phyloP scores from a whole-genome alignment of 2,329 filamentous ascomycete species.

The Rhexocercosporidium sp. region DNA sequence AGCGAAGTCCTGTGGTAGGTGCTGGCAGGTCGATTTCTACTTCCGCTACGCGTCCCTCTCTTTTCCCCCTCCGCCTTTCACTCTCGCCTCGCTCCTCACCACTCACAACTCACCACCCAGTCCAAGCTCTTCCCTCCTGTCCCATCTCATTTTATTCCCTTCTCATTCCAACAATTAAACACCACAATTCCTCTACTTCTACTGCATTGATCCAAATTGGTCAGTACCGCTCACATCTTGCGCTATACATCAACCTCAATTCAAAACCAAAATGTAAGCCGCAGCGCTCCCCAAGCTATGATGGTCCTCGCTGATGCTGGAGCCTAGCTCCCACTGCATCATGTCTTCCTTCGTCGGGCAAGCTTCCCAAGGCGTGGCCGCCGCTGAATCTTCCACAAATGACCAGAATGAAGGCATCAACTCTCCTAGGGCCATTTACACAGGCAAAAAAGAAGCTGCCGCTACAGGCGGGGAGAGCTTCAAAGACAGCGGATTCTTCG shows the following conservation, averaged over 20 bases:
- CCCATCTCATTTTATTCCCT: slow-evolving; percentile 10
- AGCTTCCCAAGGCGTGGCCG: slow-evolving; percentile 13
- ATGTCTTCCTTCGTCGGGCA: slow-evolving; percentile 21
- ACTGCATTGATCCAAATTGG: slow-evolving; percentile 6
- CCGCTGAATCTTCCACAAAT: slow-evolving; percentile 1
- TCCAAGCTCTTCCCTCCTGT: slow-evolving; percentile 17
- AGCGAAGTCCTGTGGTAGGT: slow-evolving; percentile 13
- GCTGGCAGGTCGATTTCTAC: slow-evolving; percentile 9
- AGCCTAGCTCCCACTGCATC: slow-evolving; percentile 24
- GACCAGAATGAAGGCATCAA: background rate
- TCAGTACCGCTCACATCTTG: background rate
- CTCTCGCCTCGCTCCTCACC: slow-evolving; percentile 9
- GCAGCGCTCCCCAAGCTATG: background rate
- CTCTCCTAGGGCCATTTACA: background rate
- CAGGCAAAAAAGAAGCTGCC: slow-evolving; percentile 1
- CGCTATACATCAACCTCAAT: background rate
- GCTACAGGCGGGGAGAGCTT: slow-evolving; percentile 8
- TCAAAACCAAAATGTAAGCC: slow-evolving; percentile 16
- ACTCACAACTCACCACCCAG: slow-evolving; percentile 13
- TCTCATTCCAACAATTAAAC: background rate
- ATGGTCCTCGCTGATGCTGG: slow-evolving; percentile 21
- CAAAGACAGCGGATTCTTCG: slow-evolving; percentile 27
- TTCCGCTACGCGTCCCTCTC: slow-evolving; percentile 1
- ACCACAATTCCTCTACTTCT: slow-evolving; percentile 4
- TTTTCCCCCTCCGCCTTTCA: slow-evolving; percentile 5